Evolutionary conservation across 2,329 filamentous ascomycete species (phyloP), one percentile per base, ranked within the genome.

Genomic region (Cryphonectria japonica): DNA sequence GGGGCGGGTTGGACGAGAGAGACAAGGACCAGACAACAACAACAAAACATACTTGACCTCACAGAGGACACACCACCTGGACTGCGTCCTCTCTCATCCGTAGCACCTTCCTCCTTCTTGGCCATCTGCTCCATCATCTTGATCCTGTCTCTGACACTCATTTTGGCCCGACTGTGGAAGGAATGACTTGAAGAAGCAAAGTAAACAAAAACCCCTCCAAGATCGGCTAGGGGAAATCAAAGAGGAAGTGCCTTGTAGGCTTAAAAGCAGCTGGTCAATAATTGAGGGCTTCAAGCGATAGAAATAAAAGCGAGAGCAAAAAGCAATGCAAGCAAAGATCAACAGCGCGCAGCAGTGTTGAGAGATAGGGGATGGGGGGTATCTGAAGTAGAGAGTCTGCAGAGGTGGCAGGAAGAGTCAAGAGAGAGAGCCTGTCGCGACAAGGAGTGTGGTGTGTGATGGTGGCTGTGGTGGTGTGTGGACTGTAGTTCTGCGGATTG

Each of bases 81-180:
- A 71, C 90, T 92, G 80, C 92, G 86, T 73, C 92, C 92, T 83
- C 92, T 86, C 75, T 92, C 86, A 74, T 92, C 91, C 22, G 90
- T 89, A 74, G 89, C 87, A 76, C 87, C 91, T 71, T 85, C 84
- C 75, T 89, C 89, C 85, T 95, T 92, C 80, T 94, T 93, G 78
- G 92, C 92, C 34, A 69, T 69, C 67, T 69, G 67, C 67, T 69
- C 67, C 67, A 69, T 69, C 46, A 62, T 52, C 59, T 69, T 69
- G 67, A 69, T 69, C 22, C 67, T 41, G 76, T 92, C 93, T 83
- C 86, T 91, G 78, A 93, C 91, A 78, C 89, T 90, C 87, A 89
- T 90, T 77, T 80, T 83, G 81, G 81, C 81, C 76, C 80, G 76
- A 63, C 65, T 66, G 68, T 67, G 34, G 68, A 54, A 59, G 22